phyloP scores from a whole-genome alignment of 2,329 filamentous ascomycete species.

The Colletotrichum euphorbiae region DNA sequence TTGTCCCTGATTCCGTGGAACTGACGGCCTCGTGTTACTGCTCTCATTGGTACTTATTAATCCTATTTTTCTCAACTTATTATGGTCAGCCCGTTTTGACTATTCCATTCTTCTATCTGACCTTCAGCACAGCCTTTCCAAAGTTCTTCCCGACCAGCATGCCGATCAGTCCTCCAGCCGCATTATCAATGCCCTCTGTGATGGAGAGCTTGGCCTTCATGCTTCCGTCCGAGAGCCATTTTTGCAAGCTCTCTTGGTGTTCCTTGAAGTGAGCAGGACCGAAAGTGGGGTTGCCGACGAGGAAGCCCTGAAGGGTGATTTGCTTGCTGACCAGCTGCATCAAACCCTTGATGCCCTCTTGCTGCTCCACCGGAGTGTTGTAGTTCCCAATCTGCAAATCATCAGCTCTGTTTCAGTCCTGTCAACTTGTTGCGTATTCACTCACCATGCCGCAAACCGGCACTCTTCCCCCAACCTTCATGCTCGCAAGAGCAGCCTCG shows the following conservation, averaged over 20 bases:
- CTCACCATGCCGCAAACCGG: conserved; percentile 74
- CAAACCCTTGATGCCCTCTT: conserved; percentile 75
- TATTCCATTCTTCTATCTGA: conserved; percentile 42
- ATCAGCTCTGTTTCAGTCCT: not conserved
- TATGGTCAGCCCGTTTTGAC: too few relatives aligned
- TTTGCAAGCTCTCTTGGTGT: conserved; percentile 79
- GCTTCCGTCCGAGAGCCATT: conserved; percentile 82
- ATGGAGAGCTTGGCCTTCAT: conserved; percentile 77
- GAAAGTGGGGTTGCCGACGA: conserved; percentile 77
- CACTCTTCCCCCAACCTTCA: conserved; percentile 75
- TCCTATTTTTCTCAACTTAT: too few relatives aligned
- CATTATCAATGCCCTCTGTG: conserved; percentile 82
- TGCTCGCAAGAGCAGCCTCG: conserved; percentile 56
- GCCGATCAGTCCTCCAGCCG: conserved; percentile 77
- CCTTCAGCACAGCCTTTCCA: conserved; percentile 84
- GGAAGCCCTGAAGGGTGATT: conserved; percentile 79
- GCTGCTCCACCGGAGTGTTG: conserved; percentile 67
- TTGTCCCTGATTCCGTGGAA: too few relatives aligned
- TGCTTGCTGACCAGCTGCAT: conserved; percentile 73
- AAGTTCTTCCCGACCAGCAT: conserved; percentile 85
- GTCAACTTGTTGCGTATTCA: not conserved
- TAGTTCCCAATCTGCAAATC: conserved; percentile 73
- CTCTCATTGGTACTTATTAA: too few relatives aligned
- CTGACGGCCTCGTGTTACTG: too few relatives aligned
- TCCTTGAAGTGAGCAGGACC: conserved; percentile 75